These are phyloP conservation scores for Chaetoscypha palmicola DNA, from an alignment of 2,329 filamentous ascomycete species.

Conservation along the genomic window DNA sequence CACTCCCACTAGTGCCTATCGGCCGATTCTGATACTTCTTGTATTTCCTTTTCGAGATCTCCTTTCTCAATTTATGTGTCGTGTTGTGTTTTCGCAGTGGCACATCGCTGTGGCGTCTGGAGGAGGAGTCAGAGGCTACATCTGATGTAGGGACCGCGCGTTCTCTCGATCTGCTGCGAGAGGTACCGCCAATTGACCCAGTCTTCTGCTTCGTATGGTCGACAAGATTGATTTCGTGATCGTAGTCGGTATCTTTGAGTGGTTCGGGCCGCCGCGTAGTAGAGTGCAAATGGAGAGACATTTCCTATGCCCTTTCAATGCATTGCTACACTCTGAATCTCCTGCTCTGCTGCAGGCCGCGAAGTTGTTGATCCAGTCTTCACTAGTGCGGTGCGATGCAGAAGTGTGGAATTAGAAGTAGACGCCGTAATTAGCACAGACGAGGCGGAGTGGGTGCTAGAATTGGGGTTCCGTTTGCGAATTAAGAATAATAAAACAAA, in stretches of 20 bases:
- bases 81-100: conserved; percentile 20
- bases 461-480: no score
- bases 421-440: no score
- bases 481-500: no score
- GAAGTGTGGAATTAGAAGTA: not conserved
- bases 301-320: conserved; percentile 22
- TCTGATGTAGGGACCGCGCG: conserved; percentile 6
- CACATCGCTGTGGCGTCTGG: conserved; percentile 21
- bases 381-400: not conserved
- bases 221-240: conserved; percentile 64
- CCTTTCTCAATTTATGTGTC: conserved; percentile 18
- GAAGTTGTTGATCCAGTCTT: no score
- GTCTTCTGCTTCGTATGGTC: conserved; percentile 35
- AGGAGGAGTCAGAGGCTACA: conserved; percentile 20
- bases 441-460: no score
- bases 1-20: conserved; percentile 15
- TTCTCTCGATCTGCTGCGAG: conserved; percentile 17
- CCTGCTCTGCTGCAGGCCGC: no score
- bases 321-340: conserved; percentile 12
- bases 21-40: conserved; percentile 33
- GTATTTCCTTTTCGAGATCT: conserved; percentile 26
- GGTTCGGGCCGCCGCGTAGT: conserved; percentile 43
- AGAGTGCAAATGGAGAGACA: conserved; percentile 24
- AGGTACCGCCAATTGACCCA: conserved; percentile 1
- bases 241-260: conserved; percentile 55